Evolutionary conservation across 2,329 filamentous ascomycete genomes (phyloP), one percentile per base, ranked within the genome.

Genomic region (Cladosporium sp.): DNA sequence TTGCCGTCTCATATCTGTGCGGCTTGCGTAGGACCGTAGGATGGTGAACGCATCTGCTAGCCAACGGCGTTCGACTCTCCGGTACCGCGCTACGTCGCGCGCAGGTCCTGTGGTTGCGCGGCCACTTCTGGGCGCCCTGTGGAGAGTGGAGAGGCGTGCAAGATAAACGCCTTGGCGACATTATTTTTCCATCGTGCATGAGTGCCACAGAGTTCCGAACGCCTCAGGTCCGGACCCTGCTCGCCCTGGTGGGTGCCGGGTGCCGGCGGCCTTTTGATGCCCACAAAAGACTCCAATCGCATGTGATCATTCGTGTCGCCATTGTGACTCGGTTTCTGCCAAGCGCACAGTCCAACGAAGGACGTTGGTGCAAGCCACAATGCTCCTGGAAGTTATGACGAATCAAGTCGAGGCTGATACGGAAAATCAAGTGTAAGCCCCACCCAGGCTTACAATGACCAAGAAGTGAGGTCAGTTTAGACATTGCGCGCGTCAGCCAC

Each of bases 1-100:
- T 28, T 47, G 43, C 43, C 43, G 43, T 47, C 43, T 30, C 43
- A 47, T 45, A 45, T 50, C 47, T 34, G 47, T 50, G 47, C 30
- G 47, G 47, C 47, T 47, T 25, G 25, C 6, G 25, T 25, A 25
- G 25, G 25, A 25, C 25, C 25, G 43, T 28, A 47, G 43, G 43
- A 22, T 47, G 43, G 43, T 25, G 43, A 47, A n/a, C 15, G 43
- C 22, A 17, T 47, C 42, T 45, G 42, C 14, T 19, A 47, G 43
- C 3, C 43, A 47, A 47, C 43, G 43, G 43, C 43, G 43, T 28
- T 15, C 19, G 22, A 47, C 22, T 30, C 22, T 30, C 43, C 43
- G 43, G 22, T 22, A 47, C 28, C 14, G 15, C 22, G 43, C 15
- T 47, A n/a, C 30, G 15, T 20, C 19, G 47, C 20, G 17, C 15